Evolutionary conservation across 2,329 filamentous ascomycete species (phyloP).

Genomic region (Cytospora piceicola): DNA sequence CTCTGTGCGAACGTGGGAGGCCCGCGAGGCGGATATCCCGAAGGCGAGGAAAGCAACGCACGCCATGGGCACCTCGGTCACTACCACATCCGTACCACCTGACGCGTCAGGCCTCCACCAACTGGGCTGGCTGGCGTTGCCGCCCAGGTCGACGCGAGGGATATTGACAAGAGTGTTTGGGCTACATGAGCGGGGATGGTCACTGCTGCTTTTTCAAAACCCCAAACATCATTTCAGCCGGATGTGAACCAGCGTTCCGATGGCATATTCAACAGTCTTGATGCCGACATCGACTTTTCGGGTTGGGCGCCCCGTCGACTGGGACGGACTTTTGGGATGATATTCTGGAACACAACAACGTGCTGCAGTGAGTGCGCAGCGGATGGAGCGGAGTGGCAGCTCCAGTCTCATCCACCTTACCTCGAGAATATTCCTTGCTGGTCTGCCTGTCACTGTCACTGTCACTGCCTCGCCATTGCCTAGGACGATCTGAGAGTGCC

Average conservation of each 20-base stretch:
- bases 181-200: conserved; percentile 5
- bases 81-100: conserved; percentile 13
- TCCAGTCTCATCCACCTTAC: not conserved
- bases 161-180: conserved; percentile 2
- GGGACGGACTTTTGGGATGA: conserved; percentile 30
- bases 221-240: conserved; percentile 14
- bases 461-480: no score
- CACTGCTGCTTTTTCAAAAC: not conserved
- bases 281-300: conserved; percentile 23
- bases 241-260: conserved; percentile 27
- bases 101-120: conserved; percentile 27
- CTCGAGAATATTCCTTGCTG: no score
- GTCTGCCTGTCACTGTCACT: no score
- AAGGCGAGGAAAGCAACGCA: conserved; percentile 24
- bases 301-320: conserved; percentile 28
- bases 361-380: conserved; percentile 18
- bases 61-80: conserved; percentile 1
- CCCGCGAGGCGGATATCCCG: conserved; percentile 29
- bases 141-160: conserved; percentile 28
- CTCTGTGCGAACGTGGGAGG: conserved; percentile 34
- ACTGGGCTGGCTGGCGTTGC: conserved; percentile 27
- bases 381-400: not conserved
- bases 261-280: conserved; percentile 27
- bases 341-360: conserved; percentile 29
- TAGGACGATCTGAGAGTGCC: no score